A percentile compares a stretch with the other conserved stretches of the same genome.
phyloP scores from a whole-genome alignment of 305 asterid genomes.

The Fraxinus sp. region DNA sequence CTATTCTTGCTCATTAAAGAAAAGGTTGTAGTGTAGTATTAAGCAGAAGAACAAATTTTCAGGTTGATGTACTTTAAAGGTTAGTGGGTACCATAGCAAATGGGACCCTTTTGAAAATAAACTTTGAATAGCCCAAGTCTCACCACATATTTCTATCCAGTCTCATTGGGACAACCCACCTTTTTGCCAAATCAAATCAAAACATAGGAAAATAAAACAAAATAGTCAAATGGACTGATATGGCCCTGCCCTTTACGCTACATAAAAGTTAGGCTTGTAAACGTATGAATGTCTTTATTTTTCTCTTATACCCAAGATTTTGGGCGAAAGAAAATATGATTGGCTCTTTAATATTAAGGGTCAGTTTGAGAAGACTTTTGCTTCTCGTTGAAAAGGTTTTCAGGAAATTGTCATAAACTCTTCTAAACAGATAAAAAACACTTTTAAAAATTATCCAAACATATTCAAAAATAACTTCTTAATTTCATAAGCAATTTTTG shows the following conservation, averaged over 20 bases:
- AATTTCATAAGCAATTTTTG: not conserved
- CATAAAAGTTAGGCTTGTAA: not conserved
- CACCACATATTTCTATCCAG: not conserved
- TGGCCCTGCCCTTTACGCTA: not conserved
- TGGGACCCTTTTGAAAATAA: conserved; percentile 23
- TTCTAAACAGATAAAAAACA: no score
- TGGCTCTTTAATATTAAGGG: not conserved
- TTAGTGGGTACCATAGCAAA: conserved; percentile 22
- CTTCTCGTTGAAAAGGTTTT: not conserved
- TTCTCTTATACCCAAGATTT: not conserved
- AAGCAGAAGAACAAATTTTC: not conserved
- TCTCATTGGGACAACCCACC: not conserved
- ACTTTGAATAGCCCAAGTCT: not conserved
- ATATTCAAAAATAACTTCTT: not conserved
- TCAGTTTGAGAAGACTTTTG: not conserved
- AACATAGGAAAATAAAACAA: not conserved
- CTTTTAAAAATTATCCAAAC: not conserved
- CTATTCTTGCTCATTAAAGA: not conserved
- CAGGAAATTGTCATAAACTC: not conserved
- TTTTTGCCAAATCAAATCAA: conserved; percentile 2
- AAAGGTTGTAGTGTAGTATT: not conserved
- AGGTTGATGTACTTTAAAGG: not conserved
- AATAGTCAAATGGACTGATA: not conserved
- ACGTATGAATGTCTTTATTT: not conserved
- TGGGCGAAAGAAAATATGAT: not conserved